Conservation (phyloP, 2,329 filamentous ascomycete genomes). For the Delphinella strobiligena region DNA sequence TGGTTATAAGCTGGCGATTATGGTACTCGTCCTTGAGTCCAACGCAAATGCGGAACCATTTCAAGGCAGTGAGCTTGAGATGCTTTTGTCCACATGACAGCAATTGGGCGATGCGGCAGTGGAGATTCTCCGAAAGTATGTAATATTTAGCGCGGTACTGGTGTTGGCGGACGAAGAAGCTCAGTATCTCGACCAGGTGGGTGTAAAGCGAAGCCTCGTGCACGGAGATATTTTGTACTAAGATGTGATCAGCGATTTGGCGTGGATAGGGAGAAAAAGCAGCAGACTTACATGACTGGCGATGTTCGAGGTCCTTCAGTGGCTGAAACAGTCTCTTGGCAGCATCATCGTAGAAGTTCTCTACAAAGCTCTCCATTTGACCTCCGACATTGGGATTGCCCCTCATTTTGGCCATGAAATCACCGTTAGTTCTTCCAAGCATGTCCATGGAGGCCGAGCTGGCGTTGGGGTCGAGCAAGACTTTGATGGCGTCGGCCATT, state of each 20-base stretch:
- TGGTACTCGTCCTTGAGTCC: slow-evolving; percentile 86
- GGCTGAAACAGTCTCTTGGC: slow-evolving; percentile 79
- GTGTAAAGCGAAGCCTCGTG: slow-evolving; percentile 83
- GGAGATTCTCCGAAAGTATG: slow-evolving; percentile 66
- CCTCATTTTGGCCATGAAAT: slow-evolving; percentile 54
- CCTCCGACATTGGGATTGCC: slow-evolving; percentile 39
- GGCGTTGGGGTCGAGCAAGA: slow-evolving; percentile 67
- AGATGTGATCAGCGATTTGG: neutral
- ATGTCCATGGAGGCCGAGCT: slow-evolving; percentile 48
- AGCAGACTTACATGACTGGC: slow-evolving; percentile 19
- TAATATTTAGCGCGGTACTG: slow-evolving; percentile 78
- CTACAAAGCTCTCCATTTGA: slow-evolving; percentile 75
- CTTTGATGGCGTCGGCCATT: slow-evolving; percentile 88
- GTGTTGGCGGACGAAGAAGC: slow-evolving; percentile 88
- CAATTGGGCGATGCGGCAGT: slow-evolving; percentile 69
- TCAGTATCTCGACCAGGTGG: slow-evolving; percentile 84
- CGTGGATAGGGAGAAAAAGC: no score
- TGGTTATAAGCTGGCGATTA: slow-evolving; percentile 69
- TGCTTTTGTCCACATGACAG: slow-evolving; percentile 80
- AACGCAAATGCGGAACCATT: slow-evolving; percentile 83
- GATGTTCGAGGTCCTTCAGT: slow-evolving; percentile 64
- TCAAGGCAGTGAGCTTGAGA: slow-evolving; percentile 82
- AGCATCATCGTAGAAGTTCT: slow-evolving; percentile 80
- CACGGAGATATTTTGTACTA: slow-evolving; percentile 48
- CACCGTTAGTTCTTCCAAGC: slow-evolving; percentile 49